phyloP scores from a whole-genome alignment of 2,329 filamentous ascomycete genomes.

The Clonostachys rosea region DNA sequence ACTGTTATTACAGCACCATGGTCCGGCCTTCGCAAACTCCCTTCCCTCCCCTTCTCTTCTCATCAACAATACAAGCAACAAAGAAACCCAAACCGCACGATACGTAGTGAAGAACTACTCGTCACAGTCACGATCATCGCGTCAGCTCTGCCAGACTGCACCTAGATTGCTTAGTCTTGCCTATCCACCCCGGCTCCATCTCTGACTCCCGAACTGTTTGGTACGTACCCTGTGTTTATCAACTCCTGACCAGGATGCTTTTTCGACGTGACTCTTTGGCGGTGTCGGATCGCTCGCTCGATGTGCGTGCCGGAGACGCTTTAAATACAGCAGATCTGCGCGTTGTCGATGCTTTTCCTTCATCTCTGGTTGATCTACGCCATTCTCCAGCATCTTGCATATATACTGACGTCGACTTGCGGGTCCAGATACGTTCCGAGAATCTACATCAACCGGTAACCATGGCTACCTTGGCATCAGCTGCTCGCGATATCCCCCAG shows the following conservation, averaged over 20 bases:
- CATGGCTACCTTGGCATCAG: slow-evolving; percentile 63
- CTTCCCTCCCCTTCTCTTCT: slow-evolving; percentile 26
- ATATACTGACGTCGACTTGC: no score
- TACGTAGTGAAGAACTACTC: slow-evolving; percentile 48
- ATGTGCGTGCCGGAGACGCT: no score
- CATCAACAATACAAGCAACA: slow-evolving; percentile 46
- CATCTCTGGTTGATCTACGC: no score
- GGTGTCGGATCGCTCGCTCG: neutral
- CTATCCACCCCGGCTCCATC: neutral
- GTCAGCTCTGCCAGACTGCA: slow-evolving; percentile 30
- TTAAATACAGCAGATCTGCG: no score
- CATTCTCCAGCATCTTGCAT: no score
- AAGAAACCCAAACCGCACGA: slow-evolving; percentile 42
- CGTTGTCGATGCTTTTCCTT: no score
- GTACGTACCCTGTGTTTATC: slow-evolving; percentile 10
- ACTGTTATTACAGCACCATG: slow-evolving; percentile 4
- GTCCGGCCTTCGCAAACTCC: slow-evolving; percentile 22
- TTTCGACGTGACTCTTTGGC: neutral
- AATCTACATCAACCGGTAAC: slow-evolving; percentile 23
- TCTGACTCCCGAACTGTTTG: slow-evolving; percentile 1
- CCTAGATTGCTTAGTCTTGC: neutral
- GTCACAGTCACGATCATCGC: slow-evolving; percentile 59
- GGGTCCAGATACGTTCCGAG: no score
- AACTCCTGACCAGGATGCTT: slow-evolving; percentile 13
- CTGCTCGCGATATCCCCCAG: slow-evolving; percentile 64